Evolutionary conservation across 2,329 filamentous ascomycete species (phyloP).

Genomic region (Diaporthe sp.): DNA sequence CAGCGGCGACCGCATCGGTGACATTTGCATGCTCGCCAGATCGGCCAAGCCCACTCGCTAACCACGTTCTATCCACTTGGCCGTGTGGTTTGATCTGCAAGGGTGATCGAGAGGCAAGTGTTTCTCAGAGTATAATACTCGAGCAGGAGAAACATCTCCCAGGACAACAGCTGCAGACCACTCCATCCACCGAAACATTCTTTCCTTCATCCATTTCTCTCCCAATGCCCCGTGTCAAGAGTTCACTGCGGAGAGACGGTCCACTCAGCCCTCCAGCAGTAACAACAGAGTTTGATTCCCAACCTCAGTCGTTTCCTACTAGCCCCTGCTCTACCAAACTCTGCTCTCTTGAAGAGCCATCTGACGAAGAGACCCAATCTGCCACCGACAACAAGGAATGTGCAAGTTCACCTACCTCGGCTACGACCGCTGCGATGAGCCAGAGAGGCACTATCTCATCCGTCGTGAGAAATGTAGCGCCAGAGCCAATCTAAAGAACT

Average conservation of each 20-base stretch:
- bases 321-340: constrained; percentile 13
- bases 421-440: constrained; percentile 40
- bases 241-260: constrained; percentile 34
- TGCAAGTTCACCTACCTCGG: constrained; percentile 42
- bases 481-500: constrained; percentile 41
- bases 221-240: constrained; percentile 36
- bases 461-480: constrained; percentile 40
- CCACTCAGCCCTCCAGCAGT: constrained; percentile 25
- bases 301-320: not conserved
- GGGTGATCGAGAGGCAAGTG: constrained; percentile 33
- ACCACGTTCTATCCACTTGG: not conserved
- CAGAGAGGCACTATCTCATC: constrained; percentile 41
- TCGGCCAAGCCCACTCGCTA: constrained; percentile 27
- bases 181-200: constrained; percentile 21
- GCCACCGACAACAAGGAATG: constrained; percentile 24
- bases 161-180: constrained; percentile 9
- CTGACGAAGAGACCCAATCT: not conserved
- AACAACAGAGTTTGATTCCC: constrained; percentile 24
- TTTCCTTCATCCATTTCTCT: not conserved
- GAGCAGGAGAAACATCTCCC: constrained; percentile 10
- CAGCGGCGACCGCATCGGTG: constrained; percentile 33
- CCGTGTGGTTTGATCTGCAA: constrained; percentile 20
- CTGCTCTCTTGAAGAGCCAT: constrained; percentile 22
- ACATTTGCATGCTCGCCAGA: constrained; percentile 23
- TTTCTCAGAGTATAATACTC: constrained; percentile 37